A percentile compares a stretch with the other conserved stretches of the same genome.
Conservation (phyloP, 306 rosid species). For the Cercis canadensis region DNA sequence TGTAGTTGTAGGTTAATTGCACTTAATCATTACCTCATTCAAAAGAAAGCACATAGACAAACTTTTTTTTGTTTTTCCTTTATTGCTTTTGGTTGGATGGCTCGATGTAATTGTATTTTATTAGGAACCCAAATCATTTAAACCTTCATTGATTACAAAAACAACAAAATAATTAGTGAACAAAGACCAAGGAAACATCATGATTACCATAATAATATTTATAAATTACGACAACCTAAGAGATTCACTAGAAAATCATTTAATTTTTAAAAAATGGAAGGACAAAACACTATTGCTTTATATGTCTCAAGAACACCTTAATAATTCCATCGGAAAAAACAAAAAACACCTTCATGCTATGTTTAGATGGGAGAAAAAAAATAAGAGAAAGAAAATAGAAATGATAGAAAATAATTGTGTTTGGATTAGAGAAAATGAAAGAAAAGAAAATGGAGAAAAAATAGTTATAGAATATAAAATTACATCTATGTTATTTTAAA, state of each 20-base stretch:
- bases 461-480: too few species aligned
- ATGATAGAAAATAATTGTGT: too few species aligned
- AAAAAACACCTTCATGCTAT: too few species aligned
- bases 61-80: background rate
- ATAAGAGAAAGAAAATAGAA: too few species aligned
- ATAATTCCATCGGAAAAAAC: too few species aligned
- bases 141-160: slow-evolving; percentile 58
- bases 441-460: too few species aligned
- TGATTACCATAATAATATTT: slow-evolving; percentile 59
- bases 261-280: background rate
- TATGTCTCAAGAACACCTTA: too few species aligned
- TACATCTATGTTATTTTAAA: too few species aligned
- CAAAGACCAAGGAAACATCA: slow-evolving; percentile 64
- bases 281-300: slow-evolving; percentile 31
- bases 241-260: slow-evolving; percentile 24
- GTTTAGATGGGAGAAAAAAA: too few species aligned
- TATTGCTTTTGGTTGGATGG: slow-evolving; percentile 42
- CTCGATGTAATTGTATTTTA: slow-evolving; percentile 40
- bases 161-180: slow-evolving; percentile 75
- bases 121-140: slow-evolving; percentile 55
- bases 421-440: too few species aligned
- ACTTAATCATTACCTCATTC: slow-evolving; percentile 59
- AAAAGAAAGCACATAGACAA: slow-evolving; percentile 49
- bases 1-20: slow-evolving; percentile 44
- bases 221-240: slow-evolving; percentile 43